Evolutionary conservation across 1,284 basidiomycete species (phyloP).

Genomic region (Cryptococcus sp.): DNA sequence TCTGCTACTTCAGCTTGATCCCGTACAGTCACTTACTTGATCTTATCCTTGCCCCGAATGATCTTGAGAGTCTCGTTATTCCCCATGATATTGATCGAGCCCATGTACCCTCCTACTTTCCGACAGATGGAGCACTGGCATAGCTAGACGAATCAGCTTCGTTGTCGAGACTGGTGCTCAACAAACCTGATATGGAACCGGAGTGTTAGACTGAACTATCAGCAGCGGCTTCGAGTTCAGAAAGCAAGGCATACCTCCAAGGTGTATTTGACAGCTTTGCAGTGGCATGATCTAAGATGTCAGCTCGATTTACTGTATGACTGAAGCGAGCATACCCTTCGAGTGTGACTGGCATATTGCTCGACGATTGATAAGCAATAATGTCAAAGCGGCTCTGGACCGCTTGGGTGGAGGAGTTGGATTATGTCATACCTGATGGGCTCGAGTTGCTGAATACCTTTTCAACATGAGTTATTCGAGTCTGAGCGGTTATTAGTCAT

Average conservation of each 20-base stretch:
- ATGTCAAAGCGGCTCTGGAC: too few species aligned
- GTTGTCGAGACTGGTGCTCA: background rate
- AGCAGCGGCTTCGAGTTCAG: background rate
- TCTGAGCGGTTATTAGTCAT: too few species aligned
- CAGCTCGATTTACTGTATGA: background rate
- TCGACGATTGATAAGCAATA: background rate
- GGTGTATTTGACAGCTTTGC: conserved; percentile 41
- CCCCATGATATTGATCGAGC: conserved; percentile 47
- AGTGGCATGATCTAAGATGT: conserved; percentile 42
- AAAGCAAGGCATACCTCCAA: conserved; percentile 24
- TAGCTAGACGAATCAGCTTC: conserved; percentile 11
- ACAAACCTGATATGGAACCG: conserved; percentile 43
- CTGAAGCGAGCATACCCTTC: conserved; percentile 25
- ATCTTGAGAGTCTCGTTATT: conserved; percentile 42
- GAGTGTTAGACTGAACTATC: conserved; percentile 38
- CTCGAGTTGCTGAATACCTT: too few species aligned
- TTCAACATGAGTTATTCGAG: too few species aligned
- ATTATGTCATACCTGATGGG: too few species aligned
- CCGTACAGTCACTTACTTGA: conserved; percentile 32
- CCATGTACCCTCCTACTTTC: conserved; percentile 47
- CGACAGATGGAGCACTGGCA: conserved; percentile 48
- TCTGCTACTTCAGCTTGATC: conserved; percentile 14
- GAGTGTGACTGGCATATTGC: conserved; percentile 36
- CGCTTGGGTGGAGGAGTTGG: too few species aligned
- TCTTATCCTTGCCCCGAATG: conserved; percentile 39